These are phyloP conservation scores for Tricharina praecox DNA, from an alignment of 495 filamentous ascomycete species.

Conservation along the genomic window DNA sequence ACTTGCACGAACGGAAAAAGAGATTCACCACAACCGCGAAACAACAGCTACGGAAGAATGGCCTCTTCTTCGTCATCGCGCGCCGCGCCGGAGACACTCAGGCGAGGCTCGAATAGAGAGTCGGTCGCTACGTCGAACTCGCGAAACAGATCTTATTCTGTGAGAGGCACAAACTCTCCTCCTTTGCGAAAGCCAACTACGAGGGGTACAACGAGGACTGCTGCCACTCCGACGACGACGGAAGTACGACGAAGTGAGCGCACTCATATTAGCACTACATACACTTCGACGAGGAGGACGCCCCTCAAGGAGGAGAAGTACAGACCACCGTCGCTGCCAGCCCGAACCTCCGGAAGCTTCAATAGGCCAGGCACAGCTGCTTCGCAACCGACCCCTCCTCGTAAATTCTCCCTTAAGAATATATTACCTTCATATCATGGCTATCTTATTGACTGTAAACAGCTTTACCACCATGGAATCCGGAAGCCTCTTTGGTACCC, in stretches of 20 bases:
- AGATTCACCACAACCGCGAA: too few species aligned
- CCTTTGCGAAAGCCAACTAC: slow-evolving; percentile 4
- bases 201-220: background rate
- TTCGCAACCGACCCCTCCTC: background rate
- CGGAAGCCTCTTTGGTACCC: slow-evolving; percentile 61
- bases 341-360: slow-evolving; percentile 6
- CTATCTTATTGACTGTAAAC: background rate
- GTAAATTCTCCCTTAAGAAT: background rate
- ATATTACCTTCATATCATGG: background rate
- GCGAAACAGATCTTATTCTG: slow-evolving; percentile 3
- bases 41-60: too few species aligned
- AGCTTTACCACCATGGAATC: slow-evolving; percentile 49
- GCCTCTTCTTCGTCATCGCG: slow-evolving; percentile 18
- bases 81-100: background rate
- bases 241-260: slow-evolving; percentile 33
- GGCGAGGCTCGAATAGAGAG: slow-evolving; percentile 4
- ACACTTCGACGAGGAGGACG: slow-evolving; percentile 47
- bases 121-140: slow-evolving; percentile 2
- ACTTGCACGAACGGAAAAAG: too few species aligned
- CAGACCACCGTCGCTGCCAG: slow-evolving; percentile 12
- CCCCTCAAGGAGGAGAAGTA: slow-evolving; percentile 45
- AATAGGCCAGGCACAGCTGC: slow-evolving; percentile 11
- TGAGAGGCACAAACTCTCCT: slow-evolving; percentile 5
- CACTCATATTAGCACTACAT: slow-evolving; percentile 44
- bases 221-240: background rate